Conservation (phyloP, 805 yeast genomes). For the Cyberlindnera mississippiensis region DNA sequence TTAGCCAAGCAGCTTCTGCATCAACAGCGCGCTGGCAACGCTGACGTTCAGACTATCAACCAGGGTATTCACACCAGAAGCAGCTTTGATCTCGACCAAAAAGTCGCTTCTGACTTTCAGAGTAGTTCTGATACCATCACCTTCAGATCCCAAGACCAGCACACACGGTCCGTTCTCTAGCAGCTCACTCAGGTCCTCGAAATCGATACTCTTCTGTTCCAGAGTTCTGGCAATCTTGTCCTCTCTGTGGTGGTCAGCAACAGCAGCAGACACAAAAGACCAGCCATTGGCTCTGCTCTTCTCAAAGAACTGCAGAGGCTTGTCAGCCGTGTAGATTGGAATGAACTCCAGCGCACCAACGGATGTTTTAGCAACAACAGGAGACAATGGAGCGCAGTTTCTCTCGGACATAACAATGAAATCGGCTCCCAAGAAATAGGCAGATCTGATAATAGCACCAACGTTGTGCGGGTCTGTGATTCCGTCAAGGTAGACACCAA, state of each 20-base stretch:
- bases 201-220: conserved; percentile 34
- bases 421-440: conserved; percentile 80
- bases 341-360: conserved; percentile 81
- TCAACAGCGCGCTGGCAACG: conserved; percentile 76
- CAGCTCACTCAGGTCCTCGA: conserved; percentile 41
- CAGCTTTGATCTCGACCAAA: conserved; percentile 33
- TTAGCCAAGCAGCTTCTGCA: conserved; percentile 30
- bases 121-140: conserved; percentile 71
- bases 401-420: conserved; percentile 65
- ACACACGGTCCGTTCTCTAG: conserved; percentile 54
- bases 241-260: conserved; percentile 32
- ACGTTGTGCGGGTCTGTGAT: conserved; percentile 83
- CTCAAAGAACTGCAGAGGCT: conserved; percentile 61
- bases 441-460: conserved; percentile 79
- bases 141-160: conserved; percentile 82
- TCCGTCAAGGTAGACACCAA: conserved; percentile 75
- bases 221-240: conserved; percentile 26
- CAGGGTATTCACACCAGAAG: conserved; percentile 29
- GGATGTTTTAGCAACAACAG: conserved; percentile 74
- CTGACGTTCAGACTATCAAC: conserved; percentile 87
- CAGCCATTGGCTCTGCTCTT: conserved; percentile 54
- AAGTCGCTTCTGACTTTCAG: conserved; percentile 55
- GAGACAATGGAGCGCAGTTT: conserved; percentile 71
- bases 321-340: conserved; percentile 53
- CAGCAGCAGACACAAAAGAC: conserved; percentile 63